A percentile compares a stretch with the other conserved stretches of the same genome.
Conservation (phyloP, 495 filamentous ascomycete species). For the Corynascus novoguineensis region DNA sequence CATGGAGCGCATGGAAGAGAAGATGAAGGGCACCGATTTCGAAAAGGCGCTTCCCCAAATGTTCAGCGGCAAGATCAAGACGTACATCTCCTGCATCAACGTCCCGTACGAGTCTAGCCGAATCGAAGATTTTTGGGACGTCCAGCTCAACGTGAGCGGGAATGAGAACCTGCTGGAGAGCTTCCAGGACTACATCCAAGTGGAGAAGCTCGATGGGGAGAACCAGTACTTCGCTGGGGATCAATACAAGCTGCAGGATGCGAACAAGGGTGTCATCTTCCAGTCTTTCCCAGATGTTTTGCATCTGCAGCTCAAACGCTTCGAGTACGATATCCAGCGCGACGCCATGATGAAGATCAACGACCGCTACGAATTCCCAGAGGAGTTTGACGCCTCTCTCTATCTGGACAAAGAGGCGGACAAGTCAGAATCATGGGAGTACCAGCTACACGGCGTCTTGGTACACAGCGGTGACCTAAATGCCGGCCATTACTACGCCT, state of each 20-base stretch:
- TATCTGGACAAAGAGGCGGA: slow-evolving; percentile 87
- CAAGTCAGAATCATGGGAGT: slow-evolving; percentile 79
- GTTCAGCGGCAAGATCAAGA: slow-evolving; percentile 95
- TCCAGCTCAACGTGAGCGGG: slow-evolving; percentile 92
- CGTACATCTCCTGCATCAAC: slow-evolving; percentile 97
- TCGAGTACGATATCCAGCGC: slow-evolving; percentile 92
- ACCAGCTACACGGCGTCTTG: slow-evolving; percentile 89
- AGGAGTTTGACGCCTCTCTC: slow-evolving; percentile 81
- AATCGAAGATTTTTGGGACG: slow-evolving; percentile 97
- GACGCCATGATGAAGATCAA: slow-evolving; percentile 99
- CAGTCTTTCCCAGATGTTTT: slow-evolving; percentile 91
- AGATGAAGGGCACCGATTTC: slow-evolving; percentile 96
- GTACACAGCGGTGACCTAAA: slow-evolving; percentile 96
- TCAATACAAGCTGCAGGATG: slow-evolving; percentile 87
- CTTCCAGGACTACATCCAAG: slow-evolving; percentile 92
- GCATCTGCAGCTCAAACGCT: slow-evolving; percentile 93
- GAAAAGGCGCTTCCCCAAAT: slow-evolving; percentile 84
- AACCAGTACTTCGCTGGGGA: slow-evolving; percentile 95
- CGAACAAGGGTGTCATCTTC: slow-evolving; percentile 96
- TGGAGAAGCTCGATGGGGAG: slow-evolving; percentile 94
- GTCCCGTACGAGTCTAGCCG: slow-evolving; percentile 94
- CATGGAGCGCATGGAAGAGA: slow-evolving; percentile 92
- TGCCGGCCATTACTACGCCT: slow-evolving; percentile 98
- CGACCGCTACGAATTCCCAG: slow-evolving; percentile 94
- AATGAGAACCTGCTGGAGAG: slow-evolving; percentile 91